phyloP scores from a whole-genome alignment of 345 rosid genomes.

The Eucalyptus polyanthemos region DNA sequence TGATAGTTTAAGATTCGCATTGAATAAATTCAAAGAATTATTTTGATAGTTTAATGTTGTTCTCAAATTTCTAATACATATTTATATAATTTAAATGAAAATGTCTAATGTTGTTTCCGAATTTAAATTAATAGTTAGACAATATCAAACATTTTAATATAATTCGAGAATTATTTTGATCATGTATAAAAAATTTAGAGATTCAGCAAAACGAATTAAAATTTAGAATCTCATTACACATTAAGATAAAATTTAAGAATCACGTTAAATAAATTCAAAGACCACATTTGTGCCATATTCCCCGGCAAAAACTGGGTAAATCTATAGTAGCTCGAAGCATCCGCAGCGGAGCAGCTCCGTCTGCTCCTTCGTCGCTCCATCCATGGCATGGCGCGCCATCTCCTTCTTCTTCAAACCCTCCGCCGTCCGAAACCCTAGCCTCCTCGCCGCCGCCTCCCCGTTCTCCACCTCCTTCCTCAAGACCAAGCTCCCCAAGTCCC shows the following conservation, averaged over 20 bases:
- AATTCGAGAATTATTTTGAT: too few species aligned
- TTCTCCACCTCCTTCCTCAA: conserved; percentile 81
- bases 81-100: too few species aligned
- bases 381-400: conserved; percentile 22
- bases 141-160: too few species aligned
- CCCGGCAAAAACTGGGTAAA: not conserved
- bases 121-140: too few species aligned
- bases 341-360: not conserved
- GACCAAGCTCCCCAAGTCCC: conserved; percentile 60
- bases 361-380: not conserved
- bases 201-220: accelerated
- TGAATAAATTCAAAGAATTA: too few species aligned
- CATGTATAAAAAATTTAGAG: accelerated
- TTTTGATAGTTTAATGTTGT: too few species aligned
- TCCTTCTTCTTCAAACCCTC: not conserved
- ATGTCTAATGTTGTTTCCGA: accelerated
- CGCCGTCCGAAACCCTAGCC: not conserved
- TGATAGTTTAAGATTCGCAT: too few species aligned
- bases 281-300: too few species aligned
- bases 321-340: not conserved
- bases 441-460: not conserved
- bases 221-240: too few species aligned
- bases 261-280: too few species aligned
- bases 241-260: too few species aligned
- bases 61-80: too few species aligned